Percentiles rank a stretch among this genome's conserved stretches.
Evolutionary conservation across 192 early-diverging fungal species (phyloP).

Genomic region (Piromyces finnis): DNA sequence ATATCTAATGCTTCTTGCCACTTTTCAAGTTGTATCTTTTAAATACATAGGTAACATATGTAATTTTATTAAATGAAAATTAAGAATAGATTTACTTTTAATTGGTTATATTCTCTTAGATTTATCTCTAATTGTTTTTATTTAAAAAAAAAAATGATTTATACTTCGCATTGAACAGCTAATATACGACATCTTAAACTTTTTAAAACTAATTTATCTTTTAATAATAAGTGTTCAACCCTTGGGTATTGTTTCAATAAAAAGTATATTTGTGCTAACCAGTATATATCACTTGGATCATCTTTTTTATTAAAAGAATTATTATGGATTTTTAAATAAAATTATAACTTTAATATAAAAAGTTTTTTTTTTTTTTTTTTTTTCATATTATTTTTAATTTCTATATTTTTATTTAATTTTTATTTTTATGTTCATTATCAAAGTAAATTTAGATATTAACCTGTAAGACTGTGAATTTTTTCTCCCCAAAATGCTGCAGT

Average conservation of each 20-base stretch:
- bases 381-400: no score
- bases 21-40: constrained; percentile 23
- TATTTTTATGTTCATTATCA: no score
- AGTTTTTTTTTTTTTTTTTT: no score
- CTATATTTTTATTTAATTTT: no score
- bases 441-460: constrained; percentile 4
- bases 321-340: no score
- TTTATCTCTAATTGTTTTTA: background rate
- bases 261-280: background rate
- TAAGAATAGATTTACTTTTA: no score
- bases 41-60: no score
- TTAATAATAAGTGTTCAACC: background rate
- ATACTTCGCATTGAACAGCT: background rate
- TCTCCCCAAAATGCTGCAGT: constrained; percentile 50
- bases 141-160: background rate
- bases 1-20: constrained; percentile 33
- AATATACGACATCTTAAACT: background rate
- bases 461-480: constrained; percentile 35
- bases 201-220: background rate
- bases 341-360: no score
- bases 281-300: background rate
- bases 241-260: background rate
- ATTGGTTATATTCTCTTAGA: no score
- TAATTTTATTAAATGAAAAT: no score
- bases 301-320: background rate